Base-by-base conservation (phyloP, 495 filamentous ascomycete species). In the Hypoxylon subgilvum region DNA sequence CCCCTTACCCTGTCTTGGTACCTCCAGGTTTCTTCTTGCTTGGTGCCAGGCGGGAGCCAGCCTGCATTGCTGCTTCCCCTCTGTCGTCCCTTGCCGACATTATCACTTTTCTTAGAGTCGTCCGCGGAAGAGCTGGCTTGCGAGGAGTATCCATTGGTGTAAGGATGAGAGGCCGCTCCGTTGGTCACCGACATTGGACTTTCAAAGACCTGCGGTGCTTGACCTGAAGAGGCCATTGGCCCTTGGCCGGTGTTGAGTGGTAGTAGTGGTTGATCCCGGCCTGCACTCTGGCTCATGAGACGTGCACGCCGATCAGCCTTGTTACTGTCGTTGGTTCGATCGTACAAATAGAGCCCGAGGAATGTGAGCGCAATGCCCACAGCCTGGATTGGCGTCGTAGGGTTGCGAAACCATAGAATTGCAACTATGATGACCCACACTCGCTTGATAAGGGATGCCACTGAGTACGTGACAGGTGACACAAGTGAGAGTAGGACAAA, bases 401-500 rank as follows among this genome's bases (percentile, higher is more conserved):
- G 80, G 67, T 85, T 96, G 44, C 92, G 89, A 76, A 97, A 99
- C 93, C 93, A 97, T 49, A 97, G 72, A 60, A 99, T 94, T 4
- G 94, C 91, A 61, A 94, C 89, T 44, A 91, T 82, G 66, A 99
- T 96, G 58, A 99, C 94, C 68, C 96, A 97, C 6, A 99, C 94
- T 21, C 94, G 88, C 73, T 99, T 99, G 59, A 97, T 92, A 40
- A 99, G 78, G 30, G 86, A 90, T 18, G 94, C 94, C 28, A 99
- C 93, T 0, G 90, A 96, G 77, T 99, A 99, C 1, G 95, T 97
- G 25, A 99, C 94, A 3, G 94, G 94, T 2, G 89, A 94, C 9
- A 97, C 86, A 79, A 96, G 86, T 41, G 90, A 92, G 14, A 97
- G 77, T 8, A 99, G 78, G 30, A 96, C 76, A 64, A 99, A 99